Percentiles rank a stretch among this genome's conserved stretches.
These are phyloP conservation scores for Vigna reflexopilosa DNA, from an alignment of 306 rosid species.

Conservation along the genomic window DNA sequence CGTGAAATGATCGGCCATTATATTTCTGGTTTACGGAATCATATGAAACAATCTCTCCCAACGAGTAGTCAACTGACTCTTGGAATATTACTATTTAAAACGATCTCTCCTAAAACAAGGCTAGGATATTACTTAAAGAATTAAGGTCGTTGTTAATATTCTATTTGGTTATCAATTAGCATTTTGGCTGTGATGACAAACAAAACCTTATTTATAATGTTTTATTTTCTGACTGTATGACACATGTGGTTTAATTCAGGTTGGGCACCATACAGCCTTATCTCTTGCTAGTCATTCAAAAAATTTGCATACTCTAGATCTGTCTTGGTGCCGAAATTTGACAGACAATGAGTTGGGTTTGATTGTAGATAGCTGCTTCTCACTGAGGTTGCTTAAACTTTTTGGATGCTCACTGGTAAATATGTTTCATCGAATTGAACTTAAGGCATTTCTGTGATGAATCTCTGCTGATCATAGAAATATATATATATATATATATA, in stretches of 20 bases:
- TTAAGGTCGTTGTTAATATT: slow-evolving; percentile 26
- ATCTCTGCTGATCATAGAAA: slow-evolving; percentile 2
- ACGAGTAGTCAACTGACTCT: neutral
- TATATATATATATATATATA: neutral
- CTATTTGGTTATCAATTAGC: slow-evolving; percentile 31
- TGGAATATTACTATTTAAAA: neutral
- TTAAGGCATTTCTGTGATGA: slow-evolving; percentile 17
- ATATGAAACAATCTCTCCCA: slow-evolving; percentile 26
- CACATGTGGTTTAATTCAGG: slow-evolving; percentile 58
- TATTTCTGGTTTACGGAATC: slow-evolving; percentile 13
- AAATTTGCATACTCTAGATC: slow-evolving; percentile 72
- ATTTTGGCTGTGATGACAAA: slow-evolving; percentile 9
- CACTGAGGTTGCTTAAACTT: slow-evolving; percentile 69
- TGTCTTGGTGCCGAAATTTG: slow-evolving; percentile 86
- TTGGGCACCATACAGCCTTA: slow-evolving; percentile 60
- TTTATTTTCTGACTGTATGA: slow-evolving; percentile 40
- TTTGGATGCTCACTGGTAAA: slow-evolving; percentile 92
- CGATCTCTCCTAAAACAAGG: no score
- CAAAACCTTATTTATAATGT: neutral
- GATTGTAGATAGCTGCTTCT: slow-evolving; percentile 76
- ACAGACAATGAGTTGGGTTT: slow-evolving; percentile 70
- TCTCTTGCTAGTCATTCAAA: slow-evolving; percentile 64
- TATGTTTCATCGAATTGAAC: neutral
- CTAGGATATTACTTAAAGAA: slow-evolving; percentile 6
- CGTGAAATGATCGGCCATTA: neutral